These are phyloP conservation scores for Pseudogymnoascus sp. DNA, from an alignment of 2,329 filamentous ascomycete species.

Conservation along the genomic window DNA sequence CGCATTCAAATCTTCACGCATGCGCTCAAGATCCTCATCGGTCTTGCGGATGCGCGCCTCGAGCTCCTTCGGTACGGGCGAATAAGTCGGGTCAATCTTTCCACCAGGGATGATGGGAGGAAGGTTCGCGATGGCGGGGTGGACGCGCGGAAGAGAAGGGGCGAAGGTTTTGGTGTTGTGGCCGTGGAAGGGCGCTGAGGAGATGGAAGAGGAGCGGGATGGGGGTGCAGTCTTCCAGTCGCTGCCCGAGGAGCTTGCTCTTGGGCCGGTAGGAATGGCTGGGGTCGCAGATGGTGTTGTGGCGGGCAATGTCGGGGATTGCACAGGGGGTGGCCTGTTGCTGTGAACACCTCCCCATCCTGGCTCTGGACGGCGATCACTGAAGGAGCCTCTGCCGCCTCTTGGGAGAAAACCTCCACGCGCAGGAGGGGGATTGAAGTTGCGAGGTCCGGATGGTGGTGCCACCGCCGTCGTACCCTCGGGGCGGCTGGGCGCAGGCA, in stretches of 20 bases:
- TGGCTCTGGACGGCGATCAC: slow-evolving; percentile 27
- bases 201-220: slow-evolving; percentile 25
- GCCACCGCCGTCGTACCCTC: slow-evolving; percentile 21
- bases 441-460: slow-evolving; percentile 32
- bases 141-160: slow-evolving; percentile 21
- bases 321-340: slow-evolving; percentile 22
- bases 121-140: slow-evolving; percentile 30
- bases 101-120: slow-evolving; percentile 29
- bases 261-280: slow-evolving; percentile 26
- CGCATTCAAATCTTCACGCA: slow-evolving; percentile 27
- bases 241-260: slow-evolving; percentile 23
- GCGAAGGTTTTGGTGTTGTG: slow-evolving; percentile 14
- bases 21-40: slow-evolving; percentile 29
- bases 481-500: slow-evolving; percentile 20
- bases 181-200: slow-evolving; percentile 24
- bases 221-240: slow-evolving; percentile 26
- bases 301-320: slow-evolving; percentile 25
- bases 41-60: slow-evolving; percentile 27
- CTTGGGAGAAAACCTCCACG: slow-evolving; percentile 24
- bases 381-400: slow-evolving; percentile 28
- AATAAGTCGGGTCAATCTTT: slow-evolving; percentile 28
- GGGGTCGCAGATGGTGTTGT: slow-evolving; percentile 18
- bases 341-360: slow-evolving; percentile 26
- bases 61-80: slow-evolving; percentile 22
- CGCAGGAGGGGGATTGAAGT: slow-evolving; percentile 24